Evolutionary conservation across 495 filamentous ascomycete genomes (phyloP), one percentile per base, ranked within the genome.

Genomic region (Penicillium subrubescens): DNA sequence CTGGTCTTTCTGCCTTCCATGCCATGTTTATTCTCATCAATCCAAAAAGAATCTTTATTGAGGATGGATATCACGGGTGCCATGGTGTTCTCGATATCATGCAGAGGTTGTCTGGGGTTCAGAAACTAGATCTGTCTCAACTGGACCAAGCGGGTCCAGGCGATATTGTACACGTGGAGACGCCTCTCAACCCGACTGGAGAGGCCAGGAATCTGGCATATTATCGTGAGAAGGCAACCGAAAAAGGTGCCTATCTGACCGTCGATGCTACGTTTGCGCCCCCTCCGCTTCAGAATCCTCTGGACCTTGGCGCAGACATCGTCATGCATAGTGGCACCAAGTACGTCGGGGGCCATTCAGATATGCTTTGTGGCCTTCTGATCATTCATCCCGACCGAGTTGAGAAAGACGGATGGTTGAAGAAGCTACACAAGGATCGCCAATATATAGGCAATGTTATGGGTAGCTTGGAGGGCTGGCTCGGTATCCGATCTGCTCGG

Each of bases 321-420:
- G 87, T 97, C 15, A 89, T 97, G 89, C 94, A 98, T 74, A 87
- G 83, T 43, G 94, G 92, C 11, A 96, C 93, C 6, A 98, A 98
- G 82, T 98, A 97, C 74, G 83, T 98, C 60, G 94, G 94, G n/a
- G 94, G 94, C 2, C 94, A 98, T 76, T 91, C 87, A 61, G 94
- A 98, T 79, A 82, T 97, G 82, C 85, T 98, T 1, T 91, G 90
- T 67, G 94, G 94, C 5, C 87, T 96, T 29, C 77, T 98, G 35
- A 88, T 87, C 1, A 82, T 90, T 8, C 77, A 80, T 50, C 69
- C 72, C 21, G 74, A 84, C 59, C 62, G 63, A 7, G 64, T 64
- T 0, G 48, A 52, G 14, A 58, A 59, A n/a, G 48, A 67, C 4
- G 82, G 80, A 5, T 90, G 87, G 89, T 66, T 84, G 43, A 65